phyloP scores from a whole-genome alignment of 2,329 filamentous ascomycete species.

The Aulographum hederae region DNA sequence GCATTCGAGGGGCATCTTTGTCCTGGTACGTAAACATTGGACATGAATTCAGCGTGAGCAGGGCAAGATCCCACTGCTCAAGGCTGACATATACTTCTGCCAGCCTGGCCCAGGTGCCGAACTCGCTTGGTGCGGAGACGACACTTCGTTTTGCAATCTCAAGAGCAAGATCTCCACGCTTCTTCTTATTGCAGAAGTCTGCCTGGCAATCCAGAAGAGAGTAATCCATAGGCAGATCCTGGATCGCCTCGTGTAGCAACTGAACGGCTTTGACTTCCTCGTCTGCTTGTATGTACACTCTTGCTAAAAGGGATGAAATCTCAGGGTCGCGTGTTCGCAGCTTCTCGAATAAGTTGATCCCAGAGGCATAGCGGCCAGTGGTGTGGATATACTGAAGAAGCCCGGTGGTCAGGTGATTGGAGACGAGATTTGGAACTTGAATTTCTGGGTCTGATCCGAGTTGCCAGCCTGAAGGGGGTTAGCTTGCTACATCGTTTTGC shows the following conservation, averaged over 20 bases:
- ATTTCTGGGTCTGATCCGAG: conserved; percentile 92
- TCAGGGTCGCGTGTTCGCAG: conserved; percentile 78
- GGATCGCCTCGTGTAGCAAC: conserved; percentile 69
- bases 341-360: conserved; percentile 96
- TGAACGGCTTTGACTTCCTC: conserved; percentile 94
- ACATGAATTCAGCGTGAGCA: conserved; percentile 92
- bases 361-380: conserved; percentile 82
- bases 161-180: conserved; percentile 68
- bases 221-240: conserved; percentile 94
- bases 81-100: conserved; percentile 86
- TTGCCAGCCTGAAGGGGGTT: conserved; percentile 52
- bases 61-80: conserved; percentile 91
- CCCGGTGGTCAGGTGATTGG: conserved; percentile 88
- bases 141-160: conserved; percentile 91
- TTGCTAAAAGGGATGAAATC: conserved; percentile 79
- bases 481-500: background rate
- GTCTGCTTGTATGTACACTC: conserved; percentile 82
- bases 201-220: conserved; percentile 90
- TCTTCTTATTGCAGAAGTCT: conserved; percentile 77
- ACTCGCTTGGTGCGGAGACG: conserved; percentile 88
- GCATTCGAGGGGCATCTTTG: conserved; percentile 89
- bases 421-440: conserved; percentile 91
- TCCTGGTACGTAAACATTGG: conserved; percentile 99
- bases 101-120: conserved; percentile 86
- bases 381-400: conserved; percentile 90